Conservation (phyloP, 176 grass and related monocot genomes). For the Aegilops speltoides region DNA sequence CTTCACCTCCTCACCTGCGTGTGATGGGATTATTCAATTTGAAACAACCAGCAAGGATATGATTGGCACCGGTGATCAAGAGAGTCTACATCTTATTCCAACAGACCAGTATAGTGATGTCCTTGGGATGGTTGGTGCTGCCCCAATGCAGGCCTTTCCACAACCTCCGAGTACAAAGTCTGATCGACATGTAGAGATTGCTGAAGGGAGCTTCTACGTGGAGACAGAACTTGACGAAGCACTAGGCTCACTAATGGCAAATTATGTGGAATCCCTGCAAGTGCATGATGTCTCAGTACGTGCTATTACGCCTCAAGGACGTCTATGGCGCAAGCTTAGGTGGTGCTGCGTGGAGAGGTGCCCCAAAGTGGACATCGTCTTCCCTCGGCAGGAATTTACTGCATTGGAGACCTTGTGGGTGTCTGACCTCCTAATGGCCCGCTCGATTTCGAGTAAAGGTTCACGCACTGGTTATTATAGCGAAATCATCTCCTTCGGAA, state of each 20-base stretch:
- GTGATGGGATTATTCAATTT: not conserved
- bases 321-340: not conserved
- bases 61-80: not conserved
- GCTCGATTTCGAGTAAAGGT: not conserved
- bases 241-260: fast-evolving
- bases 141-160: not conserved
- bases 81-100: not conserved
- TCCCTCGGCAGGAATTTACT: not conserved
- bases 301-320: too few relatives aligned
- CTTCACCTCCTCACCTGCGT: not conserved
- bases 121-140: not conserved
- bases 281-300: not conserved
- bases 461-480: too few relatives aligned
- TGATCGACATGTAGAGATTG: conserved; percentile 13
- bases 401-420: not conserved
- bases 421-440: not conserved
- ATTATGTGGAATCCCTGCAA: fast-evolving
- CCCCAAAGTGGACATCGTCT: not conserved
- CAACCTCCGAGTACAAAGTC: not conserved
- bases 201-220: not conserved
- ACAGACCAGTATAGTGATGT: not conserved
- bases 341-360: not conserved
- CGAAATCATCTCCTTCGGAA: too few relatives aligned
- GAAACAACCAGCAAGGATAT: not conserved
- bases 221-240: not conserved